Evolutionary conservation across 306 rosid species (phyloP).

Genomic region (Sindora glabra): DNA sequence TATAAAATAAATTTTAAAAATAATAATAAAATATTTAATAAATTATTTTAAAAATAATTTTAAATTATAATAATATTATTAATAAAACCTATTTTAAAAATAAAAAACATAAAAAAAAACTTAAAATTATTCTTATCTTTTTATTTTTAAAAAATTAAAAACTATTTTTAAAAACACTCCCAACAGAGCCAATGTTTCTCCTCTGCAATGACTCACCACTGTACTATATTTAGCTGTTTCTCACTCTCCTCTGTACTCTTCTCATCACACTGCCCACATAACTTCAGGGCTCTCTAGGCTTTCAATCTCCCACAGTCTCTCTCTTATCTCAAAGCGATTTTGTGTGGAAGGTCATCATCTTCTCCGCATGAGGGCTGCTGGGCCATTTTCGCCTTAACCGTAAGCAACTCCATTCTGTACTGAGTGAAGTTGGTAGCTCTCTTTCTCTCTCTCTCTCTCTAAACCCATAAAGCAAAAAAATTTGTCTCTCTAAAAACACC

Average conservation of each 20-base stretch:
- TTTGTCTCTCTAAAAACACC: too few species aligned
- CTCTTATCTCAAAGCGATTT: constrained; percentile 2
- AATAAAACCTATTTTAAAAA: too few species aligned
- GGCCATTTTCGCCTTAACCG: not conserved
- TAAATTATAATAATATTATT: too few species aligned
- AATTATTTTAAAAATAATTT: too few species aligned
- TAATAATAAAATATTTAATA: too few species aligned
- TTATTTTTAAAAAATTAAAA: too few species aligned
- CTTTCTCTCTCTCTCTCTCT: not conserved
- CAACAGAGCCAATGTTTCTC: too few species aligned
- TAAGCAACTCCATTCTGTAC: not conserved
- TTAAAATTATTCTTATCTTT: too few species aligned
- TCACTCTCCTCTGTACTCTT: not conserved
- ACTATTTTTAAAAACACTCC: too few species aligned
- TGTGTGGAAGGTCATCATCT: not conserved
- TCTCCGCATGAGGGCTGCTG: not conserved
- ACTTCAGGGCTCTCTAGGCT: not conserved
- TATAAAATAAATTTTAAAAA: too few species aligned
- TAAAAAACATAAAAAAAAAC: too few species aligned
- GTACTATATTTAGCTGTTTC: constrained; percentile 2
- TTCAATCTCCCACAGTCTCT: not conserved
- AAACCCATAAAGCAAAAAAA: not conserved
- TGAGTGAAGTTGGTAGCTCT: not conserved
- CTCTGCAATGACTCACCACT: too few species aligned
- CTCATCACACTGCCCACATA: not conserved